phyloP scores from a whole-genome alignment of 1,284 basidiomycete species.

The Trametes hirsuta region DNA sequence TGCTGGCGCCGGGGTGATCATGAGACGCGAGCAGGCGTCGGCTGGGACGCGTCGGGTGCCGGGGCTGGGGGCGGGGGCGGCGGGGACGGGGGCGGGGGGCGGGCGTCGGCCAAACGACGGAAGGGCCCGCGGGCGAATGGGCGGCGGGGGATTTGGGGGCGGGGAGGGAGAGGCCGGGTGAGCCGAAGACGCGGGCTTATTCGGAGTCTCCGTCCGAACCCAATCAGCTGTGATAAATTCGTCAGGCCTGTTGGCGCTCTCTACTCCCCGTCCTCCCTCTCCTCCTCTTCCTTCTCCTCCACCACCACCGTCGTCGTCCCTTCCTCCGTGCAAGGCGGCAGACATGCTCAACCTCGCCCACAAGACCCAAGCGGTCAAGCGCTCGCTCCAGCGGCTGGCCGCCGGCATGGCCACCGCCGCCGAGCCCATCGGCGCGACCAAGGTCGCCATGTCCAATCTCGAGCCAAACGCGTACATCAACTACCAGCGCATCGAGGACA shows the following conservation, averaged over 20 bases:
- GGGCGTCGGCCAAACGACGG: slow-evolving; percentile 5
- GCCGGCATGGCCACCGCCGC: slow-evolving; percentile 81
- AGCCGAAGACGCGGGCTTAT: slow-evolving; percentile 18
- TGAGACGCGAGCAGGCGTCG: neutral
- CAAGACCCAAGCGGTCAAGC: slow-evolving; percentile 61
- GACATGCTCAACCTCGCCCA: slow-evolving; percentile 73
- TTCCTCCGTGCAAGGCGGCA: slow-evolving; percentile 27
- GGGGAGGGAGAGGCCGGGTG: slow-evolving; percentile 4
- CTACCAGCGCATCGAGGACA: slow-evolving; percentile 98
- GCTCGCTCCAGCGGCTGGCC: slow-evolving; percentile 60
- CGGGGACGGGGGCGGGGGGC: neutral
- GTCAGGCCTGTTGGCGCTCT: slow-evolving; percentile 21
- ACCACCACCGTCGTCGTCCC: slow-evolving; percentile 1
- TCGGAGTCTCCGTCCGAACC: slow-evolving; percentile 23
- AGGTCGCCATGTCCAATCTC: slow-evolving; percentile 90
- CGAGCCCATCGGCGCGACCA: slow-evolving; percentile 83
- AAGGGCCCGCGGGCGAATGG: slow-evolving; percentile 7
- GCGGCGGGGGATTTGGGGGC: neutral
- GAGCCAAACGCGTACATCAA: slow-evolving; percentile 92
- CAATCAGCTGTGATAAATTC: slow-evolving; percentile 30
- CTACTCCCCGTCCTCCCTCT: slow-evolving; percentile 16
- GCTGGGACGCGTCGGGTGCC: neutral
- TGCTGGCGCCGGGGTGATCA: neutral
- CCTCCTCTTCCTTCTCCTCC: slow-evolving; percentile 5
- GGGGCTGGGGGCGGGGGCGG: neutral